Conservation (phyloP, 768 basidiomycete genomes). For the Obba rivulosa region DNA sequence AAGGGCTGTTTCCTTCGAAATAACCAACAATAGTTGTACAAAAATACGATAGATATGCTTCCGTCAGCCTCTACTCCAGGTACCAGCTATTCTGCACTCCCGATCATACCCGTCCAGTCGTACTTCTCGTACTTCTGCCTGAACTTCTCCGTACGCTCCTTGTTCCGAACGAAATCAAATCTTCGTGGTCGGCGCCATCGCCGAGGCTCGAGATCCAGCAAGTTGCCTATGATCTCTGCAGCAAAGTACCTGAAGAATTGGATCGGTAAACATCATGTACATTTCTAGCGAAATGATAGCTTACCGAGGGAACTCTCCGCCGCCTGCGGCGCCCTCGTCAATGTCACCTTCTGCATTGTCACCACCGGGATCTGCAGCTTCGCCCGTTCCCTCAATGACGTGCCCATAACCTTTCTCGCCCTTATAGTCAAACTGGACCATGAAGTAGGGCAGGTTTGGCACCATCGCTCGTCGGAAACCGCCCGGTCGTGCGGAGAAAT, state of each 20-base stretch:
- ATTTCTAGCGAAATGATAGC: constrained; percentile 17
- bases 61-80: too few species aligned
- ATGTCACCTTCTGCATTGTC: constrained; percentile 47
- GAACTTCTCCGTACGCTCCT: constrained; percentile 63
- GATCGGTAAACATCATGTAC: not conserved
- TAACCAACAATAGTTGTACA: too few species aligned
- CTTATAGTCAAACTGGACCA: constrained; percentile 98
- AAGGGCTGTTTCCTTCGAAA: too few species aligned
- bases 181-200: constrained; percentile 78
- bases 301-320: constrained; percentile 86
- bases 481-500: constrained; percentile 84
- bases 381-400: constrained; percentile 88
- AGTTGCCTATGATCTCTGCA: constrained; percentile 88
- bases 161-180: constrained; percentile 66
- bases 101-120: constrained; percentile 80
- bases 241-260: constrained; percentile 73
- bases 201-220: constrained; percentile 82
- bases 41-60: too few species aligned
- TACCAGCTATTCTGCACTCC: constrained; percentile 18
- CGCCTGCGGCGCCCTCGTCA: constrained; percentile 86
- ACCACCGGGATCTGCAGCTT: constrained; percentile 54
- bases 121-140: constrained; percentile 71
- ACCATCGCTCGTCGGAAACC: constrained; percentile 96
- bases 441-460: constrained; percentile 95
- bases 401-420: constrained; percentile 98